Conservation (phyloP, 441 rosid species). For the Croton laevigatus region DNA sequence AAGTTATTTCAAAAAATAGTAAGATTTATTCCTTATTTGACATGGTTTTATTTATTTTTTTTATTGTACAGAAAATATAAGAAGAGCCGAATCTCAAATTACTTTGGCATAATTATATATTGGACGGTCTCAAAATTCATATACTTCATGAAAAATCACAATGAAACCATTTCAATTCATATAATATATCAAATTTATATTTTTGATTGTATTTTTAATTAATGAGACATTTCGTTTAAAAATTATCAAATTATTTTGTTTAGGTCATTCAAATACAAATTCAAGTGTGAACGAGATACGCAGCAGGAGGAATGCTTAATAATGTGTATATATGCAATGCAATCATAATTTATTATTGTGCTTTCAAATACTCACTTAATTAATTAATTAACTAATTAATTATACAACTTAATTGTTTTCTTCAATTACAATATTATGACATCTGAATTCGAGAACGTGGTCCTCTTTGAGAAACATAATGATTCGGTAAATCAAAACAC, state of each 20-base stretch:
- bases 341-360: not conserved
- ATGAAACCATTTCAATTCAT: not conserved
- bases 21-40: no score
- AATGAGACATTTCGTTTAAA: no score
- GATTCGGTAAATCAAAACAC: conserved; percentile 18
- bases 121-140: no score
- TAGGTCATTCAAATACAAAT: not conserved
- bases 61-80: no score
- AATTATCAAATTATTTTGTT: no score
- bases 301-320: not conserved
- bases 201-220: no score
- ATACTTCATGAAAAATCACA: not conserved
- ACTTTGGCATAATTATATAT: no score
- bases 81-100: no score
- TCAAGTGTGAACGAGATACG: conserved; percentile 22
- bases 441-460: not conserved
- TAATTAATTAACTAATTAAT: not conserved
- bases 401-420: not conserved
- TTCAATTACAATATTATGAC: not conserved
- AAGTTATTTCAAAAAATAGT: no score
- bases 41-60: no score
- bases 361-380: not conserved
- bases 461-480: conserved; percentile 20
- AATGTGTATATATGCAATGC: not conserved
- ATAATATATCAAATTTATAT: no score